Percentiles rank a stretch among this genome's conserved stretches.
These are phyloP conservation scores for Sporothrix luriei DNA, from an alignment of 2,329 filamentous ascomycete genomes.

Conservation along the genomic window DNA sequence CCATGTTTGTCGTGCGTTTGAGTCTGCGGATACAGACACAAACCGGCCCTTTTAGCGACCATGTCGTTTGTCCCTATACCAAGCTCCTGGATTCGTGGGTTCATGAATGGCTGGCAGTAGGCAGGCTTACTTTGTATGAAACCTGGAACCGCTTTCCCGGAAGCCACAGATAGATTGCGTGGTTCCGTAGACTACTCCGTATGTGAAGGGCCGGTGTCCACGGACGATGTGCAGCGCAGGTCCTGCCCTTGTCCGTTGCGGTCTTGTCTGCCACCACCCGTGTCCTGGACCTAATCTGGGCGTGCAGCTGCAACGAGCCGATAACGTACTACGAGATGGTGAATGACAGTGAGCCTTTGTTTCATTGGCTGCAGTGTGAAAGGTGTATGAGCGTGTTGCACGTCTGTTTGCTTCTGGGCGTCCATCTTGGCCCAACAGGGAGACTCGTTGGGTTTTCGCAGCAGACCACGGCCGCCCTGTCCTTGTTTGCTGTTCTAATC, in stretches of 20 bases:
- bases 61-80: background rate
- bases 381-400: background rate
- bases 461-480: background rate
- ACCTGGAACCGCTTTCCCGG: background rate
- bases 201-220: background rate
- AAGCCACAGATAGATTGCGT: background rate
- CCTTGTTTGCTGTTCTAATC: background rate
- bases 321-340: background rate
- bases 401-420: background rate
- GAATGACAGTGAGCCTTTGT: background rate
- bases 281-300: background rate
- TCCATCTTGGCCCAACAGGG: background rate
- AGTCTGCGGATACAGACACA: background rate
- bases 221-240: background rate
- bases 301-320: constrained; percentile 5
- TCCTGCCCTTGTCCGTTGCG: too few relatives aligned
- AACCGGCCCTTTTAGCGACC: background rate
- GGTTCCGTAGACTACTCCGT: background rate
- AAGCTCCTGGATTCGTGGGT: too few relatives aligned
- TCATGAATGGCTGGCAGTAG: background rate
- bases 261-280: constrained; percentile 1
- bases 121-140: constrained; percentile 20
- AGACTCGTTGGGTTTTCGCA: background rate
- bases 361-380: background rate
- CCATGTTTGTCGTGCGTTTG: background rate